phyloP scores from a whole-genome alignment of 2,329 filamentous ascomycete genomes.

The Furcasterigmium sp. region DNA sequence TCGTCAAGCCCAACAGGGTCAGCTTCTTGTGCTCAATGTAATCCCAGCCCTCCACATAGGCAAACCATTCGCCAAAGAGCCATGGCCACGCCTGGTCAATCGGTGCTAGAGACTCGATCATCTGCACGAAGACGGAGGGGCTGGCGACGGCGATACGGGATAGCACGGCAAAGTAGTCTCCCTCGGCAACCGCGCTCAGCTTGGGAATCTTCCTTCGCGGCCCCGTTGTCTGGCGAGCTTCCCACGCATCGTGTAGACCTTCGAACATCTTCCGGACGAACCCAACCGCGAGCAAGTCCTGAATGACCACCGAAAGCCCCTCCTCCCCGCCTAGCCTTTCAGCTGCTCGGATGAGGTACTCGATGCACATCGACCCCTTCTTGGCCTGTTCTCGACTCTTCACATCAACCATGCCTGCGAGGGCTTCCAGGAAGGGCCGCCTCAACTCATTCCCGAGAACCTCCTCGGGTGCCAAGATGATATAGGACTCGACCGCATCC shows the following conservation, averaged over 20 bases:
- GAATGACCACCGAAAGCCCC: constrained; percentile 58
- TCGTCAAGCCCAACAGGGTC: constrained; percentile 66
- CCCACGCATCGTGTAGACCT: constrained; percentile 62
- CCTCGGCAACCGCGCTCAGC: constrained; percentile 71
- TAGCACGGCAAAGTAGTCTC: constrained; percentile 80
- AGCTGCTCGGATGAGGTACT: constrained; percentile 60
- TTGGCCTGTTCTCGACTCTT: constrained; percentile 54
- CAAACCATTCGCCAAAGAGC: constrained; percentile 62
- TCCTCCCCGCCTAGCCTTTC: constrained; percentile 55
- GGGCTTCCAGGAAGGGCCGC: constrained; percentile 41
- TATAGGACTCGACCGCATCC: constrained; percentile 64
- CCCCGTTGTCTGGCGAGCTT: constrained; percentile 75
- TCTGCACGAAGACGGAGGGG: constrained; percentile 60
- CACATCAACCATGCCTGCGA: constrained; percentile 43
- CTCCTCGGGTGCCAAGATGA: constrained; percentile 63
- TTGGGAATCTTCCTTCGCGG: constrained; percentile 66
- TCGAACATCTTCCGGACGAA: constrained; percentile 60
- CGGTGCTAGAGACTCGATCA: constrained; percentile 41
- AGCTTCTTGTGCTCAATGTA: constrained; percentile 64
- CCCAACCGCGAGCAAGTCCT: constrained; percentile 59
- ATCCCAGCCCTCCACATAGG: constrained; percentile 62
- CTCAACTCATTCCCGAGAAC: constrained; percentile 54
- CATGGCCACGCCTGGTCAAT: constrained; percentile 52
- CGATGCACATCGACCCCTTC: constrained; percentile 55
- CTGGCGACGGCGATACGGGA: constrained; percentile 72